Conservation (phyloP, 208 protist species). For the Zelonia costaricensis region DNA sequence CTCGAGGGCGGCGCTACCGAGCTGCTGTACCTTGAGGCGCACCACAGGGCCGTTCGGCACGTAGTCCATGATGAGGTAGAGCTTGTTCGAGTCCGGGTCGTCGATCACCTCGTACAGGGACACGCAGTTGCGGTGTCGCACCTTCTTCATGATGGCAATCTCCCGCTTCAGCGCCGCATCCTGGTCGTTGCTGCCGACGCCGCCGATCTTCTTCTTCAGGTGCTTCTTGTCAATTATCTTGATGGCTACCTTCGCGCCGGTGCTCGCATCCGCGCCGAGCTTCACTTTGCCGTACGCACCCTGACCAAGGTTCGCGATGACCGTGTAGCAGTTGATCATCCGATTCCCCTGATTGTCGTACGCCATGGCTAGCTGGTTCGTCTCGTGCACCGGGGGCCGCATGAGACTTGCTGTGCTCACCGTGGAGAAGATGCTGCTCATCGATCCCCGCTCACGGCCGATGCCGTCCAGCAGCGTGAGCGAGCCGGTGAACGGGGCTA, state of each 20-base stretch:
- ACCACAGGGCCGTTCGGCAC: conserved; percentile 79
- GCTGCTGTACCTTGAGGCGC: conserved; percentile 37
- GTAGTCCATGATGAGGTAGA: conserved; percentile 95
- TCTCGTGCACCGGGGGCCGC: conserved; percentile 64
- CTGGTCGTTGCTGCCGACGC: conserved; percentile 19
- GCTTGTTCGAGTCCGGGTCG: conserved; percentile 82
- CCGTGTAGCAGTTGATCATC: conserved; percentile 75
- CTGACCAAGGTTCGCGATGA: conserved; percentile 57
- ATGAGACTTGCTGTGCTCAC: conserved; percentile 54
- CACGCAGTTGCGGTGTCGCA: conserved; percentile 95
- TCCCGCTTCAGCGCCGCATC: conserved; percentile 60
- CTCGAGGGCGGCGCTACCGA: conserved; percentile 24
- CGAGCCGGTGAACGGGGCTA: conserved; percentile 14
- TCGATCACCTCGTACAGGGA: conserved; percentile 95
- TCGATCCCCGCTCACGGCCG: conserved; percentile 10
- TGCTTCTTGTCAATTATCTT: conserved; percentile 81
- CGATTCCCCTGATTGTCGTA: conserved; percentile 61
- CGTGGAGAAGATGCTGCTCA: conserved; percentile 36
- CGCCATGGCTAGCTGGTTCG: conserved; percentile 40
- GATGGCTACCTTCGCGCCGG: conserved; percentile 62
- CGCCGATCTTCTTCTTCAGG: conserved; percentile 58
- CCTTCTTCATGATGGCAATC: conserved; percentile 95
- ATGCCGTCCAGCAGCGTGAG: neutral
- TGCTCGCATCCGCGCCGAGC: conserved; percentile 52
- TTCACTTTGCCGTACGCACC: conserved; percentile 75